phyloP scores from a whole-genome alignment of 768 basidiomycete genomes.

The Kwoniella pini region DNA sequence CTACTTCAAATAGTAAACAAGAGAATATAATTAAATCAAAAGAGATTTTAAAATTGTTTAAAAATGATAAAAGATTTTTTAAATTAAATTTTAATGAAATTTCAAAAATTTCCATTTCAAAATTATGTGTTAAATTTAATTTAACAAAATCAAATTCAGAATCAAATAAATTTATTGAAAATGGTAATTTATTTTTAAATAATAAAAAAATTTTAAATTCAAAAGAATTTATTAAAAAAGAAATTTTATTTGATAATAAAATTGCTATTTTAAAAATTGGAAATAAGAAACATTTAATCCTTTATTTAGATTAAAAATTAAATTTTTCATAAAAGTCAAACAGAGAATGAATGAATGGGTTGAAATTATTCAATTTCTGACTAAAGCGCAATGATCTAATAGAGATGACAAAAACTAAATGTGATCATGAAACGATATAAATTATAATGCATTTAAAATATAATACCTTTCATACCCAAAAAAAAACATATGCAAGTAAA shows the following conservation, averaged over 20 bases:
- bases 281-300: conserved; percentile 67
- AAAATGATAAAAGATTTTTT: conserved; percentile 66
- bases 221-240: conserved; percentile 56
- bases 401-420: no score
- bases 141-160: conserved; percentile 71
- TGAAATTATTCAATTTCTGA: no score
- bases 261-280: conserved; percentile 72
- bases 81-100: conserved; percentile 62
- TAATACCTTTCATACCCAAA: no score
- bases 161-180: conserved; percentile 64
- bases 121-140: conserved; percentile 64
- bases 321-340: no score
- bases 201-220: conserved; percentile 62
- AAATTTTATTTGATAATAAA: conserved; percentile 63
- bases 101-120: conserved; percentile 61
- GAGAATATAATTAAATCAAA: conserved; percentile 58
- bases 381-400: no score
- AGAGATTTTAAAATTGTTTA: conserved; percentile 65
- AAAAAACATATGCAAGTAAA: no score
- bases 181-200: conserved; percentile 75
- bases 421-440: no score
- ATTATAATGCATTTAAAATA: no score
- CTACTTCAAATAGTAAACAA: background rate
- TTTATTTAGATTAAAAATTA: conserved; percentile 56
- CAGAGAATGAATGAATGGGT: no score